These are phyloP conservation scores for Penicillium angulare DNA, from an alignment of 495 filamentous ascomycete genomes.

Conservation along the genomic window DNA sequence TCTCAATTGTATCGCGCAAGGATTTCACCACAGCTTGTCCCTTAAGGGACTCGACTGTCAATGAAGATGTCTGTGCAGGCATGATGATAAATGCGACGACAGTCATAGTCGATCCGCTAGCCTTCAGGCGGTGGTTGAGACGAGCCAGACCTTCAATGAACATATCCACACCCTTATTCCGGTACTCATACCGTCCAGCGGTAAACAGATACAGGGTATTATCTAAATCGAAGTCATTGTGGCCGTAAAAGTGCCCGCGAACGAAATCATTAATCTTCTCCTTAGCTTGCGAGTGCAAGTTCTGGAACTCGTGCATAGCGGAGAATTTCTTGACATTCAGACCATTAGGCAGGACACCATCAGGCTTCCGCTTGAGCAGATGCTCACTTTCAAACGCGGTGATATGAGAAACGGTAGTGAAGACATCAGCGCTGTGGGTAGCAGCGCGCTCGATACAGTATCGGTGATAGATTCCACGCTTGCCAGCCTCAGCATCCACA, in stretches of 20 bases:
- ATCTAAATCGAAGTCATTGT: slow-evolving; percentile 93
- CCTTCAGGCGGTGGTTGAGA: slow-evolving; percentile 89
- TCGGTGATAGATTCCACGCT: slow-evolving; percentile 96
- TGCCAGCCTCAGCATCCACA: slow-evolving; percentile 93
- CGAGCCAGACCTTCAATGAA: slow-evolving; percentile 95
- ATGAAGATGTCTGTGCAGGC: slow-evolving; percentile 94
- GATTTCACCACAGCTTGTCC: slow-evolving; percentile 98
- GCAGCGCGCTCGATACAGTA: slow-evolving; percentile 97
- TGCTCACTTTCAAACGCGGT: slow-evolving; percentile 98
- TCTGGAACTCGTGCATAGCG: slow-evolving; percentile 98
- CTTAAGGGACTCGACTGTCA: slow-evolving; percentile 94
- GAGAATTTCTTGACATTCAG: slow-evolving; percentile 99
- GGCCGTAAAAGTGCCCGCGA: slow-evolving; percentile 96
- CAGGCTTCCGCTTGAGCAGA: slow-evolving; percentile 94
- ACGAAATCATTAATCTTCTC: slow-evolving; percentile 98
- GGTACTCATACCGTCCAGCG: slow-evolving; percentile 92
- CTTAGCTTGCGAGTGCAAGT: slow-evolving; percentile 92
- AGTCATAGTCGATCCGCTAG: slow-evolving; percentile 80
- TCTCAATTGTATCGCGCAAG: slow-evolving; percentile 83
- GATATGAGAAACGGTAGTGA: slow-evolving; percentile 98
- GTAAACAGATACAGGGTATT: slow-evolving; percentile 99
- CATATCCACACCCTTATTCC: slow-evolving; percentile 99
- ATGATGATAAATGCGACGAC: slow-evolving; percentile 99
- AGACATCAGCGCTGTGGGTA: slow-evolving; percentile 89
- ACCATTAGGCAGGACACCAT: slow-evolving; percentile 93